A percentile compares a stretch with the other conserved stretches of the same genome.
phyloP scores from a whole-genome alignment of 1,139 yeast genomes.

The Pichia norvegensis region DNA sequence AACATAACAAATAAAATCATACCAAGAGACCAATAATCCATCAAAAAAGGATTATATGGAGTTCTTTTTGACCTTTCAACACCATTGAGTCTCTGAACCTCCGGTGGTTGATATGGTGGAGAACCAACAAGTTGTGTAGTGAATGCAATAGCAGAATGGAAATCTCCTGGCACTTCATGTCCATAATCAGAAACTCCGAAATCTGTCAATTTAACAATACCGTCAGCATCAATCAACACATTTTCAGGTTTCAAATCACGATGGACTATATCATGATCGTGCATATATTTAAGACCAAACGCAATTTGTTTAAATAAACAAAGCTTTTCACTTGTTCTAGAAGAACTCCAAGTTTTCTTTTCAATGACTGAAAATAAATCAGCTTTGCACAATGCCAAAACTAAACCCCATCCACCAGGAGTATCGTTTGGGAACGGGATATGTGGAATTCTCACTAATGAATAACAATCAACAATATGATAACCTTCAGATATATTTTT shows the following conservation, averaged over 20 bases:
- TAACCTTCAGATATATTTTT: constrained; percentile 45
- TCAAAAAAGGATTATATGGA: constrained; percentile 59
- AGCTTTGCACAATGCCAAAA: constrained; percentile 58
- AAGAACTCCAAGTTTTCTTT: constrained; percentile 39
- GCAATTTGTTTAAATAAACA: constrained; percentile 58
- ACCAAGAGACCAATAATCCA: constrained; percentile 74
- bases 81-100: constrained; percentile 54
- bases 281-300: constrained; percentile 48
- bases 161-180: constrained; percentile 49
- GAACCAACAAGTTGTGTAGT: constrained; percentile 62
- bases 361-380: constrained; percentile 44
- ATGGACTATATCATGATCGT: constrained; percentile 54
- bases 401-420: constrained; percentile 75
- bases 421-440: constrained; percentile 32
- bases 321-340: constrained; percentile 41
- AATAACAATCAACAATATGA: constrained; percentile 57
- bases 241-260: constrained; percentile 67
- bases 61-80: constrained; percentile 33
- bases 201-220: constrained; percentile 66
- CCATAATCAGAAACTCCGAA: constrained; percentile 72
- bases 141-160: constrained; percentile 40
- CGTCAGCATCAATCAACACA: constrained; percentile 47
- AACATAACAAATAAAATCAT: constrained; percentile 56
- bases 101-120: constrained; percentile 79
- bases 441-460: constrained; percentile 55